A percentile compares a stretch with the other conserved stretches of the same genome.
phyloP scores from a whole-genome alignment of 495 filamentous ascomycete species.

The Podospora bellae-mahoneyi region DNA sequence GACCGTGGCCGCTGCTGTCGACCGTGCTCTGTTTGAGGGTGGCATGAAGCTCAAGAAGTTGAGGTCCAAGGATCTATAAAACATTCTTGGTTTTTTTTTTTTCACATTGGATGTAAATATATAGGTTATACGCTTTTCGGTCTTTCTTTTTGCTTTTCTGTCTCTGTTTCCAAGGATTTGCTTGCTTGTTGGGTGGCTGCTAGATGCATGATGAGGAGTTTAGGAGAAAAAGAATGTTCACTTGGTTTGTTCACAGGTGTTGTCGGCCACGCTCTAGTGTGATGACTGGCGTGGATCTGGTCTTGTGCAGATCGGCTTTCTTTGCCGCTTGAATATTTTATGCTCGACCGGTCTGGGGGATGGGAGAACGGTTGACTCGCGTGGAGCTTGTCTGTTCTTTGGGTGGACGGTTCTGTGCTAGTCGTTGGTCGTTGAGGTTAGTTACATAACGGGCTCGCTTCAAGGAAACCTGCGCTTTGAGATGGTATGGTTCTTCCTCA shows the following conservation, averaged over 20 bases:
- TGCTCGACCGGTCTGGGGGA: neutral
- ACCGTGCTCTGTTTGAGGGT: constrained; percentile 90
- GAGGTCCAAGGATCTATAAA: constrained; percentile 55
- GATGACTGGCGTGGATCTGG: neutral
- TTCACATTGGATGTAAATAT: constrained; percentile 13
- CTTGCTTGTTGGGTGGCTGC: constrained; percentile 3
- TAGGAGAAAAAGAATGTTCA: neutral
- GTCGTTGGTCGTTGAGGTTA: neutral
- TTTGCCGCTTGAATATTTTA: neutral
- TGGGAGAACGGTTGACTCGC: neutral
- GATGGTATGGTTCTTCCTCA: neutral
- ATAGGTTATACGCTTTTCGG: constrained; percentile 8
- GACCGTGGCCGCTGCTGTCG: constrained; percentile 91
- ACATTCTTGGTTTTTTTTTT: neutral
- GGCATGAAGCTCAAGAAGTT: constrained; percentile 79
- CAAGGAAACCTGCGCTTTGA: neutral
- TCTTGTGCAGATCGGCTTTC: neutral
- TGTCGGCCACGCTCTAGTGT: neutral
- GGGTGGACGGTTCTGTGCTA: neutral
- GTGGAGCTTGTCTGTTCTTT: neutral
- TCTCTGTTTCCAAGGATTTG: neutral
- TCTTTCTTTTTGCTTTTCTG: neutral
- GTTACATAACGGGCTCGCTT: neutral
- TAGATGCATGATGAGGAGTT: constrained; percentile 3
- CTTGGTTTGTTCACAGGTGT: neutral